A percentile compares a stretch with the other conserved stretches of the same genome.
These are phyloP conservation scores for Penicillium psychrosexuale DNA, from an alignment of 2,329 filamentous ascomycete species.

Conservation along the genomic window DNA sequence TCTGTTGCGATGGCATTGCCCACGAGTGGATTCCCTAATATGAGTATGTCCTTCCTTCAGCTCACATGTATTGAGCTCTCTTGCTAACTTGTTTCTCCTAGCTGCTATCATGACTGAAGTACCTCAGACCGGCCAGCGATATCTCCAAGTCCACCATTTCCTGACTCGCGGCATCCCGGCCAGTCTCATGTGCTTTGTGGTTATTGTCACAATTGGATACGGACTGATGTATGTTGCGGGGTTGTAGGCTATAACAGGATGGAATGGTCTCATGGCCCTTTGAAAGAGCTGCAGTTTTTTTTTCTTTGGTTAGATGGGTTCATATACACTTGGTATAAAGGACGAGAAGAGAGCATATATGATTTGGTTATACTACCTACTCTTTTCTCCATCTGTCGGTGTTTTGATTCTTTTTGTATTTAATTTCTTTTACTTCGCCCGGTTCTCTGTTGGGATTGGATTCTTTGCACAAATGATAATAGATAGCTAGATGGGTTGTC, in stretches of 20 bases:
- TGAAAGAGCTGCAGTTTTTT: background rate
- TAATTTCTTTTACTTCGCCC: background rate
- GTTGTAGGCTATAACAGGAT: constrained; percentile 42
- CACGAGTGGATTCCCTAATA: constrained; percentile 95
- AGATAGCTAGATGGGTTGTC: background rate
- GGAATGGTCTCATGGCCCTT: background rate
- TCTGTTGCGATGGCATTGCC: constrained; percentile 96
- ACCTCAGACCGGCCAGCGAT: constrained; percentile 80
- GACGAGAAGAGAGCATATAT: background rate
- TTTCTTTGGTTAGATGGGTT: background rate
- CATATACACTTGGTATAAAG: background rate
- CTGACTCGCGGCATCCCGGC: constrained; percentile 88
- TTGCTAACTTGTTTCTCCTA: constrained; percentile 36
- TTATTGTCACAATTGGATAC: constrained; percentile 87
- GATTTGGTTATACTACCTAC: background rate
- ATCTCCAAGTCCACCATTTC: constrained; percentile 90
- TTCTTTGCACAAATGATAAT: background rate
- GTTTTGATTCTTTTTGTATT: background rate
- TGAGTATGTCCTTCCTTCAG: constrained; percentile 69
- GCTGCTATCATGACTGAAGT: constrained; percentile 99
- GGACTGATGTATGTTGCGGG: constrained; percentile 77
- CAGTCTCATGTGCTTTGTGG: constrained; percentile 73
- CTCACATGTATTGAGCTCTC: constrained; percentile 5
- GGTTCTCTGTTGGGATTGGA: background rate
- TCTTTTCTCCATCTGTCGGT: background rate